A percentile compares a stretch with the other conserved stretches of the same genome.
Evolutionary conservation across 768 basidiomycete genomes (phyloP).

Genomic region (Phaeotremella skinneri): DNA sequence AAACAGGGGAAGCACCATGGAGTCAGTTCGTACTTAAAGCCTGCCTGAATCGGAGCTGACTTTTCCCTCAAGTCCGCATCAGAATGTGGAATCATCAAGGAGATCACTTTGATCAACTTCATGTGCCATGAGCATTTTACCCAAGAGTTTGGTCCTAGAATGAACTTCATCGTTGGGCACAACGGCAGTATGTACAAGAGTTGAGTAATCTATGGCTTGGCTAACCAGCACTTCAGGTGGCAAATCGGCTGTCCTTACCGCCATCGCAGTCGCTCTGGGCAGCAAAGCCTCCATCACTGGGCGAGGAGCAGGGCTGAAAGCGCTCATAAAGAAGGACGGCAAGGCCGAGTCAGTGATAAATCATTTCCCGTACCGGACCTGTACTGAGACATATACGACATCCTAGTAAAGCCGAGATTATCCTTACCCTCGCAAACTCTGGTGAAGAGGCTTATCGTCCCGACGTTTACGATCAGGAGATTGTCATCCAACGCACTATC

Average conservation of each 20-base stretch:
- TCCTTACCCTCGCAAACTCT: constrained; percentile 78
- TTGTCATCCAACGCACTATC: constrained; percentile 78
- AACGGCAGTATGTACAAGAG: constrained; percentile 73
- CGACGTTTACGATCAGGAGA: constrained; percentile 79
- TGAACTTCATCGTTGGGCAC: constrained; percentile 96
- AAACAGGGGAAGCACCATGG: constrained; percentile 12
- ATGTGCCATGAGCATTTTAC: constrained; percentile 89
- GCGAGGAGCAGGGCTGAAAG: constrained; percentile 76
- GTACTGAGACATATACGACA: background rate
- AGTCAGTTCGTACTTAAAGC: constrained; percentile 4
- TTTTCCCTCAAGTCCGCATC: constrained; percentile 63
- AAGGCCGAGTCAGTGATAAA: constrained; percentile 60
- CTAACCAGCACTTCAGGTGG: constrained; percentile 62
- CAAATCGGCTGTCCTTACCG: constrained; percentile 90
- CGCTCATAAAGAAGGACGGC: constrained; percentile 74
- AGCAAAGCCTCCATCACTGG: constrained; percentile 91
- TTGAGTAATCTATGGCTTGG: constrained; percentile 21
- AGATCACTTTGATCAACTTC: constrained; percentile 66
- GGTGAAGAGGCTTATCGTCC: constrained; percentile 86
- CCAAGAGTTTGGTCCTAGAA: constrained; percentile 84
- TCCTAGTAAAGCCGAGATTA: constrained; percentile 67
- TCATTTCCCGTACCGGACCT: background rate
- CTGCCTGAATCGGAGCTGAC: background rate
- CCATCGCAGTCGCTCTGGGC: constrained; percentile 86
- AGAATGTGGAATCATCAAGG: constrained; percentile 82